These are phyloP conservation scores for Oldenlandia corymbosa DNA, from an alignment of 257 asterid genomes.

Conservation along the genomic window DNA sequence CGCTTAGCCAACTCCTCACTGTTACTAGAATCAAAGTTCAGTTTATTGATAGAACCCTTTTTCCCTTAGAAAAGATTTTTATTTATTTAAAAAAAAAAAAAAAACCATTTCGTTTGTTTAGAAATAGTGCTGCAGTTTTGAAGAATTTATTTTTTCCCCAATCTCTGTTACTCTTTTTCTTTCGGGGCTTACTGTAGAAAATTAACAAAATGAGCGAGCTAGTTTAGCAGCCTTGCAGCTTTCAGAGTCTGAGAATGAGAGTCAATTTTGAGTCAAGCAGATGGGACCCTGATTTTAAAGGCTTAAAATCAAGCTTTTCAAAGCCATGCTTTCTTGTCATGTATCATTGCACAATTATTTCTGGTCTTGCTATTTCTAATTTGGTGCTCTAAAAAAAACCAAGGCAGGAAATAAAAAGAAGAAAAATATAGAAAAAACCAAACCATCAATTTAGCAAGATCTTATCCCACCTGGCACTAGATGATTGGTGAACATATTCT, in stretches of 20 bases:
- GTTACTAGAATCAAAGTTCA: too few relatives aligned
- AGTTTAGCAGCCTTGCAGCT: neutral
- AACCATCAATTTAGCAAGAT: conserved; percentile 18
- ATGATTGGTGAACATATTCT: conserved; percentile 28
- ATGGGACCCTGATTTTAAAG: conserved; percentile 6
- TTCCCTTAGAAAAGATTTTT: too few relatives aligned
- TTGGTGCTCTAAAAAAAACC: neutral
- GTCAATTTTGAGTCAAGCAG: neutral
- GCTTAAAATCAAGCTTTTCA: conserved; percentile 3
- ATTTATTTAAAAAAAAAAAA: too few relatives aligned
- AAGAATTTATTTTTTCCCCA: too few relatives aligned
- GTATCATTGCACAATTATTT: conserved; percentile 8
- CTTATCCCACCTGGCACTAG: conserved; percentile 28
- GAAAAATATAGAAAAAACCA: neutral
- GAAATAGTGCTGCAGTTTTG: too few relatives aligned
- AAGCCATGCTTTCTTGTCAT: conserved; percentile 8
- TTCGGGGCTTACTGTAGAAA: too few relatives aligned
- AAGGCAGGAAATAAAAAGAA: conserved; percentile 1
- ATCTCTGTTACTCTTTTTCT: too few relatives aligned
- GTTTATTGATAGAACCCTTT: too few relatives aligned
- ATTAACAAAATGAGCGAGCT: neutral
- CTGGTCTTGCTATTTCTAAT: conserved; percentile 19
- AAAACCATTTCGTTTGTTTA: too few relatives aligned
- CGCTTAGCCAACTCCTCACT: neutral
- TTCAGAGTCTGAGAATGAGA: neutral